phyloP scores from a whole-genome alignment of 495 filamentous ascomycete species.

The Saxophila tyrrhenica region DNA sequence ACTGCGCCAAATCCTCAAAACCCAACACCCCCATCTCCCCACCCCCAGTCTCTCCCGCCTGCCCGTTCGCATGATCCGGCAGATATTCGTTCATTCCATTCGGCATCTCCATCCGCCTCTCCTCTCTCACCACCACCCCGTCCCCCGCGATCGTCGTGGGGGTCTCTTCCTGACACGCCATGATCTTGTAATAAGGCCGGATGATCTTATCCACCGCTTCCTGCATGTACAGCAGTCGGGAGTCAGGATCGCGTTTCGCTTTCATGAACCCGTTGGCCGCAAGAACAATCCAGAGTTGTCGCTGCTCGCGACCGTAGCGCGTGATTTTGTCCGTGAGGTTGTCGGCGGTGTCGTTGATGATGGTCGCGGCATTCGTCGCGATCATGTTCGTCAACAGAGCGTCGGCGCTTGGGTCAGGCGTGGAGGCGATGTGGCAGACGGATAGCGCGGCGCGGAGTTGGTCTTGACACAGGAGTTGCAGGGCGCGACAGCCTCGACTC shows the following conservation, averaged over 20 bases:
- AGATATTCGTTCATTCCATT: constrained; percentile 1
- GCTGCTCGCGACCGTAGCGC: constrained; percentile 12
- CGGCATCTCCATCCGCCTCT: constrained; percentile 2
- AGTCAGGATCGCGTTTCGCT: constrained; percentile 5
- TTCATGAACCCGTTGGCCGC: constrained; percentile 12
- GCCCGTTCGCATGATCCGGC: not conserved
- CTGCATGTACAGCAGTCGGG: constrained; percentile 11
- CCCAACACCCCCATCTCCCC: not conserved
- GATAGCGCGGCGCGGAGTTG: constrained; percentile 16
- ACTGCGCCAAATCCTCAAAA: not conserved
- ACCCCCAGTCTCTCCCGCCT: not conserved
- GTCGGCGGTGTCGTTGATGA: constrained; percentile 10
- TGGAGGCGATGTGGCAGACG: constrained; percentile 12
- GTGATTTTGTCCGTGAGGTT: constrained; percentile 11
- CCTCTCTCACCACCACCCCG: not conserved
- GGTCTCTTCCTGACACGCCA: constrained; percentile 18
- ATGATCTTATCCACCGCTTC: constrained; percentile 20
- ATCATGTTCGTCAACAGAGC: constrained; percentile 7
- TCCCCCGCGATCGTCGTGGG: not conserved
- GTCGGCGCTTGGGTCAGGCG: constrained; percentile 4
- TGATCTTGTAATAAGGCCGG: constrained; percentile 18
- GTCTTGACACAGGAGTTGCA: constrained; percentile 12
- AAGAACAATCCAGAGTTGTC: constrained; percentile 14
- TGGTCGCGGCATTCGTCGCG: constrained; percentile 7
- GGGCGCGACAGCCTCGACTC: constrained; percentile 3